Evolutionary conservation across 805 yeast genomes (phyloP), one percentile per base, ranked within the genome.

Genomic region (Saccharomycopsis vini): DNA sequence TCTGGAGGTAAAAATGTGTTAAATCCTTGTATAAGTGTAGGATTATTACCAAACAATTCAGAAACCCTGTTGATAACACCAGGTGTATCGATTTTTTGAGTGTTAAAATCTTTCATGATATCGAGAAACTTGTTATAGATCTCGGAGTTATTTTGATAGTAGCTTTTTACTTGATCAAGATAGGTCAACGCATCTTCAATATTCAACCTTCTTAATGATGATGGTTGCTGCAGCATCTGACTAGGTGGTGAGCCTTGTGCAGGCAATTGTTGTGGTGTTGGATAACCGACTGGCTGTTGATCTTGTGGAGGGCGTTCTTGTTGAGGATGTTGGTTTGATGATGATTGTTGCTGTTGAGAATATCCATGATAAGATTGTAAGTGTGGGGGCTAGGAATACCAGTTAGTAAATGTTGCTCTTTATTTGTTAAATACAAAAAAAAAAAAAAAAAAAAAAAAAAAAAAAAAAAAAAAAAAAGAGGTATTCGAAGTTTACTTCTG

Each of bases 1-100:
- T 98, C 99, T 19, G 95, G 95, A 1, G 99, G 99, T 53, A 92
- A 70, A 60, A 92, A 92, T 1, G 99, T 90, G 66, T 92, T 92
- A 64, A 92, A 94, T 0, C 99, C 98, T 63, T 92, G 97, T 50
- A 92, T 90, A 56, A 92, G 71, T 50, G 81, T 77, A 1, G 95
- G 95, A 62, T 88, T 95, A 12, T 97, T 97, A 50, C 89, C 76
- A 62, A 92, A 92, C 44, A 92, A 67, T 1, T 83, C 74, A 0
- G 96, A 86, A 1, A 92, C 98, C 46, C 98, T 72, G 61, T 90
- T 96, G 59, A 92, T 92, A 23, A 92, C 99, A 29, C 97, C 99
- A 0, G 97, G 98, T 0, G 99, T 92, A 61, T 92, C 97, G 55
- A 92, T 89, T 49, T 78, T 77, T 66, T 90, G 97, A 43, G 94